Percentiles rank a stretch among this genome's conserved stretches.
phyloP scores from a whole-genome alignment of 495 filamentous ascomycete species.

The Annulohypoxylon maeteangense region DNA sequence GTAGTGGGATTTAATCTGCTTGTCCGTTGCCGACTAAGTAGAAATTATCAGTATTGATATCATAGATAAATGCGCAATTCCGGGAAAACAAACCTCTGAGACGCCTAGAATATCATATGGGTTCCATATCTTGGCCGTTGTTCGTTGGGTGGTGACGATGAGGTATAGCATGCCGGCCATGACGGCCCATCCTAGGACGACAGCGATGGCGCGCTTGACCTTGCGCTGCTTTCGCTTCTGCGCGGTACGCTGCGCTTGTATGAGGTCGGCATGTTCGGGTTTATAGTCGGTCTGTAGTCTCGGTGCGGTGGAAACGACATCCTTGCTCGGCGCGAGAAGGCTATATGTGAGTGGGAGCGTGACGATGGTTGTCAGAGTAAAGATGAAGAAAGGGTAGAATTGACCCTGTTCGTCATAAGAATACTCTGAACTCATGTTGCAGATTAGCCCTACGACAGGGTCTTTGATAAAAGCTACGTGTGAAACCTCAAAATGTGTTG shows the following conservation, averaged over 20 bases:
- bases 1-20: slow-evolving; percentile 89
- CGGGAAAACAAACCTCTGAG: slow-evolving; percentile 69
- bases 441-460: slow-evolving; percentile 47
- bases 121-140: slow-evolving; percentile 85
- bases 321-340: slow-evolving; percentile 80
- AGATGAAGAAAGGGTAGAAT: slow-evolving; percentile 99
- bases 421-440: slow-evolving; percentile 93
- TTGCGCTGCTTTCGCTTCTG: slow-evolving; percentile 90
- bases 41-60: slow-evolving; percentile 21
- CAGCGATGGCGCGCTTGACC: slow-evolving; percentile 84
- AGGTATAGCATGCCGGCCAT: slow-evolving; percentile 95
- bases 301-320: slow-evolving; percentile 63
- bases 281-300: slow-evolving; percentile 74
- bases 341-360: slow-evolving; percentile 92
- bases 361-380: slow-evolving; percentile 87
- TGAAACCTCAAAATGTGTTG: slow-evolving; percentile 19
- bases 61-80: slow-evolving; percentile 17
- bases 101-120: slow-evolving; percentile 93
- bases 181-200: slow-evolving; percentile 78
- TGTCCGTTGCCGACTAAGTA: slow-evolving; percentile 79
- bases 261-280: slow-evolving; percentile 82
- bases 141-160: slow-evolving; percentile 80
- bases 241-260: slow-evolving; percentile 84
- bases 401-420: slow-evolving; percentile 98
- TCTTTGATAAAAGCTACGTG: slow-evolving; percentile 26